phyloP scores from a whole-genome alignment of 2,329 filamentous ascomycete genomes.

The Conoideocrella luteorostrata region DNA sequence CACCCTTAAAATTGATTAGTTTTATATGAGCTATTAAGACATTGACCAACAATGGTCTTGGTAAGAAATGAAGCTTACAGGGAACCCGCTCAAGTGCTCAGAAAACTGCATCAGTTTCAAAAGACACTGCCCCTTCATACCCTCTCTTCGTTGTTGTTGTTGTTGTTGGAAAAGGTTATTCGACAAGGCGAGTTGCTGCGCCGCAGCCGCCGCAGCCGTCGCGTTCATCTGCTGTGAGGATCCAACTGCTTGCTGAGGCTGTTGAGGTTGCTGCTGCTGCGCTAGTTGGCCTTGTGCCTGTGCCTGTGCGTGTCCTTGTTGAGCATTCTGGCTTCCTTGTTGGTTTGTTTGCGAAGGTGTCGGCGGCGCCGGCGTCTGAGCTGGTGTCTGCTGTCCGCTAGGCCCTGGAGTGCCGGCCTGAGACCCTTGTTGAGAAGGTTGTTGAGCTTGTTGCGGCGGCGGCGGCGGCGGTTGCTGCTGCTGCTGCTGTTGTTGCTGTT shows the following conservation, averaged over 20 bases:
- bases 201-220: conserved; percentile 15
- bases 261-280: conserved; percentile 19
- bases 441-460: conserved; percentile 41
- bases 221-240: conserved; percentile 23
- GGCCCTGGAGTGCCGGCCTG: conserved; percentile 11
- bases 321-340: conserved; percentile 23
- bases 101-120: conserved; percentile 57
- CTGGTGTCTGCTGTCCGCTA: conserved; percentile 32
- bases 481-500: conserved; percentile 45
- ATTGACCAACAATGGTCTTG: neutral
- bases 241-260: conserved; percentile 12
- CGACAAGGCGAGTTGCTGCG: conserved; percentile 30
- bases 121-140: conserved; percentile 50
- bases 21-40: neutral
- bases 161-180: conserved; percentile 37
- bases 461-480: conserved; percentile 30
- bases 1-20: conserved; percentile 31
- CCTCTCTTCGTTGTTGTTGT: conserved; percentile 44
- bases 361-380: conserved; percentile 30
- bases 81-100: conserved; percentile 54
- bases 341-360: conserved; percentile 11
- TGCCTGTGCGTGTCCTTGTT: conserved; percentile 26
- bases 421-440: conserved; percentile 21
- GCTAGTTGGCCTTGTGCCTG: conserved; percentile 28
- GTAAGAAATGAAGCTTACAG: conserved; percentile 30